phyloP scores from a whole-genome alignment of 2,329 filamentous ascomycete genomes.

The Chrysoporthe cubensis region DNA sequence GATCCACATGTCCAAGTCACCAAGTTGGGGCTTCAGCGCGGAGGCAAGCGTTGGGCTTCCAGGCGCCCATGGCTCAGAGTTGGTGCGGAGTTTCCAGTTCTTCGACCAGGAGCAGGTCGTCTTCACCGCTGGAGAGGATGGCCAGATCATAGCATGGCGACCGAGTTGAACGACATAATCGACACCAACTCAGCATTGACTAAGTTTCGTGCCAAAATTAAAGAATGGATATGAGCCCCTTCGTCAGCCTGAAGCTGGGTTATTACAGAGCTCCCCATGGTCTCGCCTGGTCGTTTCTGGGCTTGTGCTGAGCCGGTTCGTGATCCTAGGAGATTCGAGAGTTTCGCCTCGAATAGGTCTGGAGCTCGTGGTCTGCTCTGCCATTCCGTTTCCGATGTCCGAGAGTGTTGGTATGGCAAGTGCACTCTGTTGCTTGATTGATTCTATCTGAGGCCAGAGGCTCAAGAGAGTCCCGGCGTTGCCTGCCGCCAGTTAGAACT shows the following conservation, averaged over 20 bases:
- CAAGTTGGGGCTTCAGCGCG: constrained; percentile 58
- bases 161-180: constrained; percentile 31
- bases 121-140: constrained; percentile 63
- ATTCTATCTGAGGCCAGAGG: too few relatives aligned
- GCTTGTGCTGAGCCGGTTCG: not conserved
- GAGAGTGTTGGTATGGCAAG: too few relatives aligned
- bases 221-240: not conserved
- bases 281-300: not conserved
- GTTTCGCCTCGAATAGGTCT: too few relatives aligned
- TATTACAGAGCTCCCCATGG: not conserved
- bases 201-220: not conserved
- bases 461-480: too few relatives aligned
- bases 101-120: constrained; percentile 63
- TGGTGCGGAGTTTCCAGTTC: constrained; percentile 67
- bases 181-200: not conserved
- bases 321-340: not conserved
- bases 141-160: constrained; percentile 61
- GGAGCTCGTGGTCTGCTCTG: too few relatives aligned
- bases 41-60: constrained; percentile 61
- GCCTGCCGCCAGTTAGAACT: too few relatives aligned
- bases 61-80: constrained; percentile 66
- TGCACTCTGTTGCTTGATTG: too few relatives aligned
- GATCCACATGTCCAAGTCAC: constrained; percentile 59
- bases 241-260: not conserved
- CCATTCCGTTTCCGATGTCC: too few relatives aligned